Evolutionary conservation across 108 stramenopile genomes (phyloP).

Genomic region (Cyclotella kingstonii): DNA sequence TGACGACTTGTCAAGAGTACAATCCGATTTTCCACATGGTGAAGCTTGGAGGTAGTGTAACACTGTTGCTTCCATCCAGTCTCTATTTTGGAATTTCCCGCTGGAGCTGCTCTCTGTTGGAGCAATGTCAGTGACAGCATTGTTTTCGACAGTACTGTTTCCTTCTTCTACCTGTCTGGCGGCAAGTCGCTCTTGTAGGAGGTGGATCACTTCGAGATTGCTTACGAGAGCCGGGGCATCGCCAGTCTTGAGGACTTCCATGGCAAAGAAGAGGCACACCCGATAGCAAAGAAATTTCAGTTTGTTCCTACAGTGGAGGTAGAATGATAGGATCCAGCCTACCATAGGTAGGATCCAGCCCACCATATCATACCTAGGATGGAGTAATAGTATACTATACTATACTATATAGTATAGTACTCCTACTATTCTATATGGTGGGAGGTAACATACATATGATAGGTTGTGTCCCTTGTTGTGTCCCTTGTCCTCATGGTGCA

Average conservation of each 20-base stretch:
- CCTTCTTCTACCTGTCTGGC: conserved; percentile 15
- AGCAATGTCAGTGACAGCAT: conserved; percentile 2
- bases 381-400: too few relatives aligned
- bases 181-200: conserved; percentile 43
- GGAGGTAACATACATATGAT: too few relatives aligned
- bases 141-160: conserved; percentile 2
- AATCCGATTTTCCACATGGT: conserved; percentile 47
- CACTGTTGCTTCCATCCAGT: conserved; percentile 77
- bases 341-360: too few relatives aligned
- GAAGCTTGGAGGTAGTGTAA: conserved; percentile 61
- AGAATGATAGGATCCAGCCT: too few relatives aligned
- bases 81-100: conserved; percentile 53
- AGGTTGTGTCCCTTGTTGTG: too few relatives aligned
- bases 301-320: too few relatives aligned
- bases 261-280: too few relatives aligned
- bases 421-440: too few relatives aligned
- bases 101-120: conserved; percentile 9
- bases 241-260: conserved; percentile 48
- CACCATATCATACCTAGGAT: too few relatives aligned
- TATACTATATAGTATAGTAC: too few relatives aligned
- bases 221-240: conserved; percentile 58
- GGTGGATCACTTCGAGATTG: conserved; percentile 58
- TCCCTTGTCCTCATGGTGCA: too few relatives aligned
- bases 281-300: too few relatives aligned
- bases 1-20: conserved; percentile 34